Evolutionary conservation across 306 rosid genomes (phyloP), one percentile per base, ranked within the genome.

Genomic region (Cyclanthera cordifolia): DNA sequence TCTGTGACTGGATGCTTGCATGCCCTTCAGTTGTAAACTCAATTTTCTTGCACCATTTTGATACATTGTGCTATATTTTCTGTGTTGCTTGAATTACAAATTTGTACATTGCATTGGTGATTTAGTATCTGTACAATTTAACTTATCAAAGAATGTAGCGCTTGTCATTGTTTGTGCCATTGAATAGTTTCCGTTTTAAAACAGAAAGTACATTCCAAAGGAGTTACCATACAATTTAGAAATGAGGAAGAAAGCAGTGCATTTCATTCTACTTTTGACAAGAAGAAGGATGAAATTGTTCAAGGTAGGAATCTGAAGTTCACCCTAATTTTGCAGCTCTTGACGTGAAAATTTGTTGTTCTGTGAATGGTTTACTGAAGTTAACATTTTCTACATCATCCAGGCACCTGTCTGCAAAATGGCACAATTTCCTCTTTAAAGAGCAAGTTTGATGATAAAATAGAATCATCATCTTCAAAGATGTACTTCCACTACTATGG

Each of bases 401-500:
- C 88, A 85, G 96, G 83, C 71, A 27, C 78, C 51, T 69, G 10
- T 46, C 68, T 85, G 68, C 82, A 87, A 17, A 92, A 87, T 77
- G 96, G 95, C 75, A 79, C 75, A 15, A 27, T 83, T 60, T 64
- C 80, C 55, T 64, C 73, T 71, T 69, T 79, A 48, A 89, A 83
- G 81, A 79, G 93, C 90, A 92, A 87, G 75, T 92, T 92, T 76
- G 98, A 89, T 75, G 89, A 87, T 49, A 92, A 92, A 82, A 92
- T 89, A 74, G 98, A 92, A 73, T 14, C 86, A n/a, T 92, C 98
- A 46, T 87, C 98, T 75, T 85, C 98, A 21, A 92, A 92, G 80
- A 87, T 89, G 98, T 89, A 92, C 77, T 92, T 92, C 76, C 98
- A 92, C 80, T 92, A 92, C 74, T 92, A 92, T 75, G 98, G 95